phyloP scores from a whole-genome alignment of 768 basidiomycete species.

The Rubroboletus pulcherrimus region DNA sequence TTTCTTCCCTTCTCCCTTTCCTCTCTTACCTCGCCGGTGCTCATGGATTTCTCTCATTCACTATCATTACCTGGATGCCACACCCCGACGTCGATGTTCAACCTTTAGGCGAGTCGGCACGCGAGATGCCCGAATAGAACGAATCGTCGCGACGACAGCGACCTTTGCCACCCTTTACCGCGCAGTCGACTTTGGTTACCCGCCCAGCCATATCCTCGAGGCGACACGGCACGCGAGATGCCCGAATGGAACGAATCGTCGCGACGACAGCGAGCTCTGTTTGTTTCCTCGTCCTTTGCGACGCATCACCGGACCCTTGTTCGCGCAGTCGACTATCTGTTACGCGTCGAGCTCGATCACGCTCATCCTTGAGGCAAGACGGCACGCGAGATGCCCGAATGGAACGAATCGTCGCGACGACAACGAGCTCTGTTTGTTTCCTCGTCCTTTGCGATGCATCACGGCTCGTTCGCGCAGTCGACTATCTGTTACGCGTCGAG shows the following conservation, averaged over 20 bases:
- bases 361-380: not conserved
- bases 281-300: not conserved
- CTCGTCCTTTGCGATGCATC: not conserved
- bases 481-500: not conserved
- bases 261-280: not conserved
- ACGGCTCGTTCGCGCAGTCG: not conserved
- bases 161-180: not conserved
- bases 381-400: conserved; percentile 1
- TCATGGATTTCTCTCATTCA: not conserved
- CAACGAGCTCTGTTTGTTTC: not conserved
- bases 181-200: not conserved
- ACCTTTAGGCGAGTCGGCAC: not conserved
- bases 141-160: not conserved
- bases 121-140: not conserved
- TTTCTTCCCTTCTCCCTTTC: not conserved
- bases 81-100: not conserved
- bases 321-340: not conserved
- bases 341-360: not conserved
- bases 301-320: not conserved
- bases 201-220: not conserved
- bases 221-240: not conserved
- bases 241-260: not conserved
- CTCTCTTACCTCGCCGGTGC: not conserved
- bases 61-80: not conserved
- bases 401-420: not conserved